phyloP scores from a whole-genome alignment of 805 yeast species.

The Grigorovia yakushimaensis region DNA sequence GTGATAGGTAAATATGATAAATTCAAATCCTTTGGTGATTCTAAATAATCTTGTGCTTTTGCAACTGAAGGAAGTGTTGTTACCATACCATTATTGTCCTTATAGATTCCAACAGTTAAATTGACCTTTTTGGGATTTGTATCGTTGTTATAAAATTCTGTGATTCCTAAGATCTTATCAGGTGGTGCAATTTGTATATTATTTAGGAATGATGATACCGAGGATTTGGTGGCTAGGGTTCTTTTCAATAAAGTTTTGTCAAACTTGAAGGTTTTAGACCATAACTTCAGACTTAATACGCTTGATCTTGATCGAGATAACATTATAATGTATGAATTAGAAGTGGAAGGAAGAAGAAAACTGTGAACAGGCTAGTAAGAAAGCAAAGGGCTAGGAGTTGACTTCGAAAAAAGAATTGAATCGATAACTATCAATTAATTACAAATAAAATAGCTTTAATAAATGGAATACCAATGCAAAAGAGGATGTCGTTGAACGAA shows the following conservation, averaged over 20 bases:
- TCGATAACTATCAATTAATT: no score
- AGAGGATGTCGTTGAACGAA: no score
- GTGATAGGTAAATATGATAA: constrained; percentile 47
- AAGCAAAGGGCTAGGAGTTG: no score
- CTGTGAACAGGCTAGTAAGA: no score
- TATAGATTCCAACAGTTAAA: constrained; percentile 57
- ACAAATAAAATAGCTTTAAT: no score
- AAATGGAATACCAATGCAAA: no score
- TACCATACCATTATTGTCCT: constrained; percentile 65
- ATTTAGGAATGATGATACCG: not conserved
- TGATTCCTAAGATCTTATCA: constrained; percentile 75
- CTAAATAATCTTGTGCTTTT: constrained; percentile 13
- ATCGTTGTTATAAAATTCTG: constrained; percentile 66
- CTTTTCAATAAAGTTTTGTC: no score
- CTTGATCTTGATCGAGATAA: not conserved
- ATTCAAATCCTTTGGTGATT: constrained; percentile 50
- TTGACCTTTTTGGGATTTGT: constrained; percentile 45
- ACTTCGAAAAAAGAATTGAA: no score
- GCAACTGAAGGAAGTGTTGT: constrained; percentile 26
- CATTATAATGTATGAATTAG: no score
- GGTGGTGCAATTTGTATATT: constrained; percentile 47
- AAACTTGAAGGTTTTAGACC: no score
- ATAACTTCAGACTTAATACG: no score
- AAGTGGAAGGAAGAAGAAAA: no score
- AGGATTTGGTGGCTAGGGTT: not conserved